Base-by-base conservation (phyloP, 768 basidiomycete species). In the Pseudohyphozyma bogoriensis region DNA sequence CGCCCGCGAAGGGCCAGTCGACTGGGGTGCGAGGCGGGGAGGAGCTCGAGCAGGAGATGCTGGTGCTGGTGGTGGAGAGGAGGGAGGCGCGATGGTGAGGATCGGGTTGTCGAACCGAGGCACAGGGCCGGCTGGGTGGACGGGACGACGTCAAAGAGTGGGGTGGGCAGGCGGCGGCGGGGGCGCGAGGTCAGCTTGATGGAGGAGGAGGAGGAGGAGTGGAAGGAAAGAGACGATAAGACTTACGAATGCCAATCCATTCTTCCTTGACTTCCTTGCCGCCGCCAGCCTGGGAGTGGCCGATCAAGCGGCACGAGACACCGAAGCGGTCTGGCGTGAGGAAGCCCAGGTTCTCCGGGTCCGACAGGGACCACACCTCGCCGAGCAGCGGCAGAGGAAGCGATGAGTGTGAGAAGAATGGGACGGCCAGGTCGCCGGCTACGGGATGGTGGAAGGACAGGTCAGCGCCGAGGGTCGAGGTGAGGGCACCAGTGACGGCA, bases 261-360 rank as follows among this genome's bases (percentile, higher is more conserved):
- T 83, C 81, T 1, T 49, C 35, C 26, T 52, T 51, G 42, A 66
- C 58, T 47, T 53, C 40, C 36, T 47, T 11, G 26, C 50, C 20
- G n/a, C 60, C 53, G 16, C 31, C 33, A 79, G 77, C 2, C 78
- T 97, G 95, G 4, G 90, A 87, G 79, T 87, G 87, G 6, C 87
- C 90, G 63, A 99, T 89, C 53, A 97, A 79, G 59, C 95, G 80
- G n/a, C 93, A 78, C 31, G 88, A 91, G 62, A 86, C 78, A 22
- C 89, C 84, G 68, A 90, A 87, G 46, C 87, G 87, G 71, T 88
- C 91, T 66, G 81, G 83, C 15, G 89, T 85, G 56, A 99, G 81
- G 76, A 85, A 90, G 3, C 95, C 95, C 62, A 87, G 87, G 78
- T 96, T 92, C 35, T 91, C 85, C 57, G 86, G 84, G 77, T 99